Percentiles rank a stretch among this genome's conserved stretches.
Evolutionary conservation across 148 eudicot species (phyloP).

Genomic region (Fagopyrum homotropicum): DNA sequence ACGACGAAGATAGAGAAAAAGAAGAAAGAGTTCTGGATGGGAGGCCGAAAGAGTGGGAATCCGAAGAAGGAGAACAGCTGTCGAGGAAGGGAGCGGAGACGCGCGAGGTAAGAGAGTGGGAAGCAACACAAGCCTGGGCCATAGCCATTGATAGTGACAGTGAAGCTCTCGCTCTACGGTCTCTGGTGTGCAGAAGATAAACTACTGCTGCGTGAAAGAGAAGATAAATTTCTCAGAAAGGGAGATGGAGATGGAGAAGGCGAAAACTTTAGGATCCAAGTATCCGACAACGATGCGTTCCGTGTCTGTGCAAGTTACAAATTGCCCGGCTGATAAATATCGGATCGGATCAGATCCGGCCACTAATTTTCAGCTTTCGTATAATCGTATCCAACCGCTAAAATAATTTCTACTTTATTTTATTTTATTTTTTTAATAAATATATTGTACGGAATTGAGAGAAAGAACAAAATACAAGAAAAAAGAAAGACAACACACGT

Average conservation of each 20-base stretch:
- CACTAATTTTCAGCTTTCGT: background rate
- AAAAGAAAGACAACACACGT: too few relatives aligned
- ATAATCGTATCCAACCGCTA: too few relatives aligned
- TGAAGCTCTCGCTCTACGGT: slow-evolving; percentile 1
- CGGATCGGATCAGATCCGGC: background rate
- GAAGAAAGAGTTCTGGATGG: slow-evolving; percentile 24
- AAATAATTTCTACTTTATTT: too few relatives aligned
- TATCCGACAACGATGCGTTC: background rate
- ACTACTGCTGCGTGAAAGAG: background rate
- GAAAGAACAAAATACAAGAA: too few relatives aligned
- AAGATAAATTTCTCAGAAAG: background rate
- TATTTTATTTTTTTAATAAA: too few relatives aligned
- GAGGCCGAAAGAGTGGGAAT: slow-evolving; percentile 27
- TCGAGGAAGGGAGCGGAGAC: background rate
- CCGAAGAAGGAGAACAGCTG: slow-evolving; percentile 10
- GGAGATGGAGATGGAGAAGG: background rate
- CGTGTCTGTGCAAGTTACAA: slow-evolving; percentile 1
- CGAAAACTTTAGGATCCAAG: background rate
- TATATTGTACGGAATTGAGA: too few relatives aligned
- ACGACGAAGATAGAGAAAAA: background rate
- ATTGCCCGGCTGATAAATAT: background rate
- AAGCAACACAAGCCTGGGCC: slow-evolving; percentile 13
- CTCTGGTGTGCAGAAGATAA: background rate
- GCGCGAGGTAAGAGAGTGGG: slow-evolving; percentile 11
- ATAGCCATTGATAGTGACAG: slow-evolving; percentile 3